These are phyloP conservation scores for Chrysoporthe puriensis DNA, from an alignment of 2,329 filamentous ascomycete genomes.

Conservation along the genomic window DNA sequence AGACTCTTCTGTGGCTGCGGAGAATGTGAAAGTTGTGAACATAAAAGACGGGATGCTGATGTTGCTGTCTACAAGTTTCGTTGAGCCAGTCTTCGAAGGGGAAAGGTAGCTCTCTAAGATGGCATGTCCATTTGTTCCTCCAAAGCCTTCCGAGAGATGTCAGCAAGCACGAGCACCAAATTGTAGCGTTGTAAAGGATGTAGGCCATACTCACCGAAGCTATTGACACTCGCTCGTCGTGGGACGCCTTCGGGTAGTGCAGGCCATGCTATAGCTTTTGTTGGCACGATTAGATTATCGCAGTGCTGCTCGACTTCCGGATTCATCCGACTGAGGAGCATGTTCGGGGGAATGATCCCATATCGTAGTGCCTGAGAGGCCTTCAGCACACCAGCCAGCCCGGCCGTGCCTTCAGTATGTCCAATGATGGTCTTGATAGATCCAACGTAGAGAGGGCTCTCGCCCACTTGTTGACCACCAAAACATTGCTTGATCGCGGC, in stretches of 20 bases:
- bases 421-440: constrained; percentile 34
- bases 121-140: constrained; percentile 41
- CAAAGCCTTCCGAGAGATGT: constrained; percentile 21
- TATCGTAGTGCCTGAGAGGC: constrained; percentile 38
- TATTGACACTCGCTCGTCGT: constrained; percentile 39
- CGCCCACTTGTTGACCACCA: not conserved
- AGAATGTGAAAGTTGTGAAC: constrained; percentile 35
- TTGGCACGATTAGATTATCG: constrained; percentile 38
- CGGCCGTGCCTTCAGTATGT: constrained; percentile 33
- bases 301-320: constrained; percentile 31
- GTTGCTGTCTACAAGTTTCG: not conserved
- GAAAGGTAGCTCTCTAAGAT: constrained; percentile 33
- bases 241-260: constrained; percentile 29
- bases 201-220: constrained; percentile 36
- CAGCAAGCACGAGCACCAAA: not conserved
- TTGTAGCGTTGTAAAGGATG: no score
- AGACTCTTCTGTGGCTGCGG: constrained; percentile 34
- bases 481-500: constrained; percentile 31
- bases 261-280: constrained; percentile 32
- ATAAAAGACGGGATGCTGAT: not conserved
- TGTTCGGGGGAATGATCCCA: constrained; percentile 38
- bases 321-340: constrained; percentile 37
- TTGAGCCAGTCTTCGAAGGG: no score
- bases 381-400: constrained; percentile 43
- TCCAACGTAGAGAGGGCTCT: constrained; percentile 27